phyloP scores from a whole-genome alignment of 352 stramenopile genomes.

The Phytophthora idaei region DNA sequence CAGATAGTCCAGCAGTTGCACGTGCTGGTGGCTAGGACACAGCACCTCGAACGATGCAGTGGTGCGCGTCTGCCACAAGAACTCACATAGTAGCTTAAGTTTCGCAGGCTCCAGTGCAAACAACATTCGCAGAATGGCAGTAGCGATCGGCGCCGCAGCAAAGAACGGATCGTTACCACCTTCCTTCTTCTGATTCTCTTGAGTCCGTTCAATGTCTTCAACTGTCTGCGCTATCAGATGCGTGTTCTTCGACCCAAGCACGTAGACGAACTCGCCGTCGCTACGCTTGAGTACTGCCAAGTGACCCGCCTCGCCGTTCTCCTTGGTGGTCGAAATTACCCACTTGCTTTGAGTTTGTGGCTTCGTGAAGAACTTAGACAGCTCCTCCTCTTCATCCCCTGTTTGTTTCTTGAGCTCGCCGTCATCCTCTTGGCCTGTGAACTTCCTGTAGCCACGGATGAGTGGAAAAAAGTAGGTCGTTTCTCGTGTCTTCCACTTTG shows the following conservation, averaged over 20 bases:
- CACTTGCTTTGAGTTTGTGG: conserved; percentile 46
- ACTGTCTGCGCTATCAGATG: conserved; percentile 60
- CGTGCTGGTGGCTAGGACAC: conserved; percentile 74
- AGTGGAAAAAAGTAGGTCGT: conserved; percentile 52
- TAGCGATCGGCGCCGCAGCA: conserved; percentile 57
- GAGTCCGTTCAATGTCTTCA: conserved; percentile 54
- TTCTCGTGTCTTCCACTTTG: conserved; percentile 37
- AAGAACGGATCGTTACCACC: conserved; percentile 52
- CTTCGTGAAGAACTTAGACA: conserved; percentile 85
- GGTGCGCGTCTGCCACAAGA: conserved; percentile 76
- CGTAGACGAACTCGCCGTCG: conserved; percentile 71
- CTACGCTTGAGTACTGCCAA: conserved; percentile 71
- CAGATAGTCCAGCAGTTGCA: conserved; percentile 75
- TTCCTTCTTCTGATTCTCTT: conserved; percentile 18
- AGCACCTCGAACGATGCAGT: conserved; percentile 85
- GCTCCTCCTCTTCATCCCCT: conserved; percentile 33
- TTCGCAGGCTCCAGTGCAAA: conserved; percentile 40
- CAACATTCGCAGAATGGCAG: conserved; percentile 48
- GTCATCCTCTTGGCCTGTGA: conserved; percentile 83
- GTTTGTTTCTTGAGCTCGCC: conserved; percentile 48
- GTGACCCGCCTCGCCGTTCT: conserved; percentile 81
- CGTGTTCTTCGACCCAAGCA: conserved; percentile 84
- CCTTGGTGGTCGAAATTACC: conserved; percentile 79
- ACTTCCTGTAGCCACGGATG: conserved; percentile 79
- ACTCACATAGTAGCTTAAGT: conserved; percentile 60